These are phyloP conservation scores for Rhodotorula sp. DNA, from an alignment of 1,284 basidiomycete species.

Conservation along the genomic window DNA sequence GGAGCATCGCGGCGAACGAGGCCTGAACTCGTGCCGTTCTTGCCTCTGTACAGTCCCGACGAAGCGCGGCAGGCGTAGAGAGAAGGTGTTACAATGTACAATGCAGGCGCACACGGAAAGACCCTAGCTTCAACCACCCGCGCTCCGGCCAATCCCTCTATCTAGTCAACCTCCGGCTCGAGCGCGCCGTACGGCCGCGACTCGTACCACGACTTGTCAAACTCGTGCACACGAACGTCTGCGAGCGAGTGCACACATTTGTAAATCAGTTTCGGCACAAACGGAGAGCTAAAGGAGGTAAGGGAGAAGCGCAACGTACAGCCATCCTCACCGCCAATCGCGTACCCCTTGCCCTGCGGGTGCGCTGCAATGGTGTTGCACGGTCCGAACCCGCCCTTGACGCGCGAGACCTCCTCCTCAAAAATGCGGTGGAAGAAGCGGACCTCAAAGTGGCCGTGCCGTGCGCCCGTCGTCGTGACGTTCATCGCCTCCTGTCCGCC, in stretches of 20 bases:
- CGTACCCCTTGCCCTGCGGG: constrained; percentile 83
- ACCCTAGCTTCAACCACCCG: no score
- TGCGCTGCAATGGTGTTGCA: constrained; percentile 98
- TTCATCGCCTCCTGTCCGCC: constrained; percentile 98
- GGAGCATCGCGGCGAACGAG: no score
- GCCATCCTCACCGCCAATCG: constrained; percentile 89
- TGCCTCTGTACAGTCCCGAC: no score
- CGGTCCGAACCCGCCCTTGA: constrained; percentile 94
- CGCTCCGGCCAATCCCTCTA: neutral
- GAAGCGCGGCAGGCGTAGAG: no score
- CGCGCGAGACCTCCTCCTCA: constrained; percentile 95
- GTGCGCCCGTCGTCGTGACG: constrained; percentile 89
- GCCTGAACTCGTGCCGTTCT: no score
- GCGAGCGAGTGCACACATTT: no score
- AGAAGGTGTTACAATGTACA: constrained; percentile 3
- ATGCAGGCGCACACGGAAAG: constrained; percentile 1
- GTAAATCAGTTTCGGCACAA: neutral
- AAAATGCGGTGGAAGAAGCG: constrained; percentile 98
- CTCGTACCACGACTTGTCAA: constrained; percentile 87
- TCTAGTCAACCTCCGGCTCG: constrained; percentile 37
- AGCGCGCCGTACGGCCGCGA: constrained; percentile 76
- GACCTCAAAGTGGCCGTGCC: constrained; percentile 97
- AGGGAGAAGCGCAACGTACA: constrained; percentile 56
- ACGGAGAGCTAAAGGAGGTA: neutral
- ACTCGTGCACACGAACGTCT: constrained; percentile 57